These are phyloP conservation scores for Ambrosiella xylebori DNA, from an alignment of 2,329 filamentous ascomycete species.

Conservation along the genomic window DNA sequence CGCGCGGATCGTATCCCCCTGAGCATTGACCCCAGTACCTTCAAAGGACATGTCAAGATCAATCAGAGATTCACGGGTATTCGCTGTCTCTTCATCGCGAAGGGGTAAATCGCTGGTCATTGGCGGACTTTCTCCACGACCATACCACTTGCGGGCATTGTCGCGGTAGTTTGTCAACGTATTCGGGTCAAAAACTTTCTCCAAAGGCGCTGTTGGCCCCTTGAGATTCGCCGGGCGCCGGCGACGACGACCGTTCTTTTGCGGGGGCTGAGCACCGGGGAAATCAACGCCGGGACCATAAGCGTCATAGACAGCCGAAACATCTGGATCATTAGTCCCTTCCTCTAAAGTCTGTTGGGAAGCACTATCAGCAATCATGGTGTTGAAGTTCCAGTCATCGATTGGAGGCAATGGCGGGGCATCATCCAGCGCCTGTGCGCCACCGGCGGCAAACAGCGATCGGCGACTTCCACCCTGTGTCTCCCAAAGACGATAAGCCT, in stretches of 20 bases:
- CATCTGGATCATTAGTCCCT: conserved; percentile 3
- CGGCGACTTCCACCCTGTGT: conserved; percentile 46
- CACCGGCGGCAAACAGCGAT: conserved; percentile 36
- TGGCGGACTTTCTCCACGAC: conserved; percentile 17
- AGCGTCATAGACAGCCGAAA: conserved; percentile 8
- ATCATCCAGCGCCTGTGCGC: conserved; percentile 27
- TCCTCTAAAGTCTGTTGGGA: background rate
- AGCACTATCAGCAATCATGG: conserved; percentile 13
- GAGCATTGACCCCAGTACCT: conserved; percentile 4
- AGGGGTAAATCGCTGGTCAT: conserved; percentile 27
- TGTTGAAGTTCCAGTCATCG: conserved; percentile 44
- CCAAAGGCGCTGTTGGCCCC: conserved; percentile 25
- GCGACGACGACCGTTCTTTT: conserved; percentile 18
- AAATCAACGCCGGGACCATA: conserved; percentile 10
- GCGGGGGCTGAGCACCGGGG: conserved; percentile 13
- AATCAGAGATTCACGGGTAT: conserved; percentile 27
- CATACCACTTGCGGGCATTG: conserved; percentile 28
- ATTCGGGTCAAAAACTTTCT: conserved; percentile 31
- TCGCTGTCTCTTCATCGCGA: conserved; percentile 23
- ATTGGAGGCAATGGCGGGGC: conserved; percentile 21
- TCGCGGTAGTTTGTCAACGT: conserved; percentile 30
- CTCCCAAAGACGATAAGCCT: conserved; percentile 52
- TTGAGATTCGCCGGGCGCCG: conserved; percentile 27
- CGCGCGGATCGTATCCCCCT: conserved; percentile 9
- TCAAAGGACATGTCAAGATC: conserved; percentile 28